These are phyloP conservation scores for Withania somnifera DNA, from an alignment of 305 asterid genomes.

Conservation along the genomic window DNA sequence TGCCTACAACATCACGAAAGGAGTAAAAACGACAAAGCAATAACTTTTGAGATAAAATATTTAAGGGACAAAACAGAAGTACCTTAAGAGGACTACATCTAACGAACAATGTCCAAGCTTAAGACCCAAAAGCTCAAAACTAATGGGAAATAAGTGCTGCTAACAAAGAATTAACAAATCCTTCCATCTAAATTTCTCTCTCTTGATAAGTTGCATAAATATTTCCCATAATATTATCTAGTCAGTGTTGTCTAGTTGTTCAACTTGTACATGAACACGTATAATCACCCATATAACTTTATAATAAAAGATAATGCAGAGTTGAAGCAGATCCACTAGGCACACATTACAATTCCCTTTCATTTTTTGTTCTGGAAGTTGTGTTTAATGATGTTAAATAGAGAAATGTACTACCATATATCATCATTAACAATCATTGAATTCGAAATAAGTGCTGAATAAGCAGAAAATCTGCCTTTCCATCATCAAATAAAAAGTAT, in stretches of 20 bases:
- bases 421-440: background rate
- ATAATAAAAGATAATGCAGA: background rate
- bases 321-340: background rate
- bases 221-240: background rate
- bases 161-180: background rate
- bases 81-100: background rate
- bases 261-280: background rate
- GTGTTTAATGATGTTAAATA: background rate
- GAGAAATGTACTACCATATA: background rate
- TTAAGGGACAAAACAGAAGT: background rate
- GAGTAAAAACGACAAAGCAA: background rate
- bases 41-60: background rate
- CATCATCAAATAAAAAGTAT: background rate
- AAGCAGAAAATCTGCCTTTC: background rate
- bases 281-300: background rate
- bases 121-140: background rate
- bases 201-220: background rate
- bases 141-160: background rate
- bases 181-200: background rate
- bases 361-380: background rate
- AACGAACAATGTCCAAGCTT: background rate
- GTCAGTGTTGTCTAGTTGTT: background rate
- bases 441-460: background rate
- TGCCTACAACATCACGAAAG: conserved; percentile 46
- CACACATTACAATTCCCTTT: background rate